Conservation (phyloP, 2,329 filamentous ascomycete genomes). For the Colletotrichum zoysiae region DNA sequence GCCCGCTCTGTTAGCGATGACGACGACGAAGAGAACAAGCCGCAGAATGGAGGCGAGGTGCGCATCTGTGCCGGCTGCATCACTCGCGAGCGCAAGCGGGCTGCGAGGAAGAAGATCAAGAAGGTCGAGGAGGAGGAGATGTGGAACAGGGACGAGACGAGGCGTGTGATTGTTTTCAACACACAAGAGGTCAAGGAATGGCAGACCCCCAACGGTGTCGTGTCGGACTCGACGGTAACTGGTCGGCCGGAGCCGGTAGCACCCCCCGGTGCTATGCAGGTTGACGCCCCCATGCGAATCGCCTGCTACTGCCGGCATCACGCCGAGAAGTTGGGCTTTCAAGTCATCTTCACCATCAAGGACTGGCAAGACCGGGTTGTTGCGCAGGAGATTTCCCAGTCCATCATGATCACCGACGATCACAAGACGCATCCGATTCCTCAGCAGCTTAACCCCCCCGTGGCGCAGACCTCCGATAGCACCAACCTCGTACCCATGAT, state of each 20-base stretch:
- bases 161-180: constrained; percentile 91
- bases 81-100: constrained; percentile 89
- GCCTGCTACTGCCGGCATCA: constrained; percentile 98
- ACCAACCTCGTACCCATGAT: constrained; percentile 37
- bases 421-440: constrained; percentile 83
- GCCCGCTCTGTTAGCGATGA: constrained; percentile 54
- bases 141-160: constrained; percentile 84
- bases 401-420: constrained; percentile 98
- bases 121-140: constrained; percentile 92
- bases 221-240: constrained; percentile 56
- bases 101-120: constrained; percentile 91
- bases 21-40: constrained; percentile 75
- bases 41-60: constrained; percentile 92
- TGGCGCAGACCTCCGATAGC: constrained; percentile 37
- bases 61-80: constrained; percentile 94
- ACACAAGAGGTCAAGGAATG: constrained; percentile 89
- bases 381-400: constrained; percentile 85
- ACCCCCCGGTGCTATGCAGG: constrained; percentile 73
- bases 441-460: constrained; percentile 44
- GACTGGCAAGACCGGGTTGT: constrained; percentile 81
- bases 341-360: constrained; percentile 94
- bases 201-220: constrained; percentile 63
- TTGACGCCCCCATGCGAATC: constrained; percentile 93
- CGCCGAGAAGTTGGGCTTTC: constrained; percentile 90
- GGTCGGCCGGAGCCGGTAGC: constrained; percentile 61